phyloP scores from a whole-genome alignment of 202 grass and related monocot species.

The Panicum virgatum region DNA sequence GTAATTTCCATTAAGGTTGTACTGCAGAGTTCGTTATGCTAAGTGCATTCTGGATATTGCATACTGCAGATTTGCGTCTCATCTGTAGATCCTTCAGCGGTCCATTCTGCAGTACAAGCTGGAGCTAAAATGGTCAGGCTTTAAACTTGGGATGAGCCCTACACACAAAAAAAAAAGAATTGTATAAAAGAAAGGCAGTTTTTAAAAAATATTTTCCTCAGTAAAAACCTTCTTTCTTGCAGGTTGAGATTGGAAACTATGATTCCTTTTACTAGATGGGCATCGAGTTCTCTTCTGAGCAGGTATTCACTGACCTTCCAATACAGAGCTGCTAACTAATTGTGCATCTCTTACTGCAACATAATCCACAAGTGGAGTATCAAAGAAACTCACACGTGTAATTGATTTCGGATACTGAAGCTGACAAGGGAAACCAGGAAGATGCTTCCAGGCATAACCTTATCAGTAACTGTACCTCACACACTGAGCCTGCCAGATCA shows the following conservation, averaged over 20 bases:
- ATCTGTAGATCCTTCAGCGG: constrained; percentile 76
- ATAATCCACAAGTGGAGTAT: neutral
- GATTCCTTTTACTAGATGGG: constrained; percentile 87
- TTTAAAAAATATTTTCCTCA: neutral
- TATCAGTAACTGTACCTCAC: constrained; percentile 95
- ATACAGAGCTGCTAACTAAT: neutral
- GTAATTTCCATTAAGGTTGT: neutral
- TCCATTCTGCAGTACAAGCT: constrained; percentile 77
- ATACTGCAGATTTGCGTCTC: constrained; percentile 89
- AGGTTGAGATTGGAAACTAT: constrained; percentile 97
- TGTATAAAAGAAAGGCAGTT: neutral
- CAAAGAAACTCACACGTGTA: neutral
- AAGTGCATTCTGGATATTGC: constrained; percentile 13
- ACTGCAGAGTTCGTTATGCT: constrained; percentile 10
- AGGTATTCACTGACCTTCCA: constrained; percentile 35
- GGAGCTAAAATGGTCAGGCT: constrained; percentile 86
- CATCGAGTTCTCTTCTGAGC: constrained; percentile 73
- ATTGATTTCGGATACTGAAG: constrained; percentile 73
- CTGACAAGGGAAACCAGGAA: constrained; percentile 75
- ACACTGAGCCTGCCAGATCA: constrained; percentile 85
- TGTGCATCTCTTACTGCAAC: neutral
- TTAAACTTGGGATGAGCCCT: neutral
- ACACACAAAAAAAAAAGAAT: neutral
- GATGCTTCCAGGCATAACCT: constrained; percentile 74
- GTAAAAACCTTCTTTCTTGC: constrained; percentile 14